Conservation (phyloP, 2,329 filamentous ascomycete genomes). For the Ilyonectria mors-panacis region DNA sequence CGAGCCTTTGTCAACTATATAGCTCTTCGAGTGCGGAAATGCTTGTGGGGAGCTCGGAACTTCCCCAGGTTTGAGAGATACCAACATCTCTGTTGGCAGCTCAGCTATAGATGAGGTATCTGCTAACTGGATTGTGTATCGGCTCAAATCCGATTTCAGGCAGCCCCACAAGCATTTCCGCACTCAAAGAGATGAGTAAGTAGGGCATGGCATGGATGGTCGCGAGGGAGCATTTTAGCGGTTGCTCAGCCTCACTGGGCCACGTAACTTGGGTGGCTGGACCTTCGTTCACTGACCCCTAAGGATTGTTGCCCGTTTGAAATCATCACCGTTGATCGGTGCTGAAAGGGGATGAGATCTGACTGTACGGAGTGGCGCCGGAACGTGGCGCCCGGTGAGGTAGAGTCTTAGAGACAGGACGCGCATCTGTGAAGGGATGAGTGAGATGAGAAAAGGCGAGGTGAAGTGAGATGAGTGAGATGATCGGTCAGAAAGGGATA, state of each 20-base stretch:
- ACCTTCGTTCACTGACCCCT: not conserved
- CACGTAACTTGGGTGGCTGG: conserved; percentile 26
- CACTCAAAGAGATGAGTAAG: too few relatives aligned
- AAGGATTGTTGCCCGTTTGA: not conserved
- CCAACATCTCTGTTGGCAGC: too few relatives aligned
- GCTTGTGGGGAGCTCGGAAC: too few relatives aligned
- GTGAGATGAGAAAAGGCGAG: not conserved
- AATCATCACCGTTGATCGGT: not conserved
- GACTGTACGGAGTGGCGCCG: not conserved
- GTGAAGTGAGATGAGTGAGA: not conserved
- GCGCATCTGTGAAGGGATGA: not conserved
- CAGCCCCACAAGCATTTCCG: too few relatives aligned
- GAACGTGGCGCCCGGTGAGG: not conserved
- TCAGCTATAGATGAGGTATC: too few relatives aligned
- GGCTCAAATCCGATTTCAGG: too few relatives aligned
- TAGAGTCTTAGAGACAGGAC: not conserved
- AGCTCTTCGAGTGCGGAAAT: too few relatives aligned
- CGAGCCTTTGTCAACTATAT: not conserved
- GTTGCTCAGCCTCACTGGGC: conserved; percentile 45
- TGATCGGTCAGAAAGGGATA: not conserved
- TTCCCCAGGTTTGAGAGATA: too few relatives aligned
- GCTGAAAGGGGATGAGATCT: not conserved
- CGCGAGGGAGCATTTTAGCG: conserved; percentile 16
- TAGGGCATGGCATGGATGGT: not conserved
- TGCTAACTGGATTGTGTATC: too few relatives aligned